Conservation (phyloP, 75 land plant species). For the Sequoia sempervirens region DNA sequence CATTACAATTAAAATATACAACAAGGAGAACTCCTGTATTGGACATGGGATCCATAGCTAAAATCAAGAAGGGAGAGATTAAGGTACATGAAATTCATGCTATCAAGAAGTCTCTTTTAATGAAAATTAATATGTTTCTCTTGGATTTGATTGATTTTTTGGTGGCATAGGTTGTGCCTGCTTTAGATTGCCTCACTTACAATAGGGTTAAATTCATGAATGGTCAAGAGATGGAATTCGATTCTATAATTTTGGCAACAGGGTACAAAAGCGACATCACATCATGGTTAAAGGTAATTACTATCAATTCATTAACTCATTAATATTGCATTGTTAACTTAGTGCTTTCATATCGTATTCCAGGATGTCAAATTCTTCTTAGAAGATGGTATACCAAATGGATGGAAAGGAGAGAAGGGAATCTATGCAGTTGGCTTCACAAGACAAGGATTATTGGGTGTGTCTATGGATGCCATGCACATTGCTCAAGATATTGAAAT, state of each 20-base stretch:
- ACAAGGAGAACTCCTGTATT: constrained; percentile 46
- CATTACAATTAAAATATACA: constrained; percentile 46
- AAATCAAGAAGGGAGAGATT: constrained; percentile 26
- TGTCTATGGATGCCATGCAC: no score
- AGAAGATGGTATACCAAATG: background rate
- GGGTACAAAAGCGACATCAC: constrained; percentile 86
- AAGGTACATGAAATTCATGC: constrained; percentile 20
- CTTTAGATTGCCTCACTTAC: constrained; percentile 22
- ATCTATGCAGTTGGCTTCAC: no score
- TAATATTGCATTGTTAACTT: background rate
- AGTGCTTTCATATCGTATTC: background rate
- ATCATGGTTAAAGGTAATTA: constrained; percentile 62
- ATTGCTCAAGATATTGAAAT: no score
- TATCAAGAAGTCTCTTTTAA: background rate
- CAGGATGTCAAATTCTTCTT: background rate
- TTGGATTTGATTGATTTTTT: background rate
- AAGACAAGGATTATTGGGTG: no score
- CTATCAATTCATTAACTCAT: background rate
- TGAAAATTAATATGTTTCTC: background rate
- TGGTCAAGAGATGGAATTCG: constrained; percentile 41
- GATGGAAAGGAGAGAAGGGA: constrained; percentile 3
- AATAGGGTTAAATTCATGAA: constrained; percentile 46
- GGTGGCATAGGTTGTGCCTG: constrained; percentile 14
- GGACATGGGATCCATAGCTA: constrained; percentile 36
- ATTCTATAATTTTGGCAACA: constrained; percentile 70